phyloP scores from a whole-genome alignment of 805 yeast species.

The Phaffomyces thermotolerans region DNA sequence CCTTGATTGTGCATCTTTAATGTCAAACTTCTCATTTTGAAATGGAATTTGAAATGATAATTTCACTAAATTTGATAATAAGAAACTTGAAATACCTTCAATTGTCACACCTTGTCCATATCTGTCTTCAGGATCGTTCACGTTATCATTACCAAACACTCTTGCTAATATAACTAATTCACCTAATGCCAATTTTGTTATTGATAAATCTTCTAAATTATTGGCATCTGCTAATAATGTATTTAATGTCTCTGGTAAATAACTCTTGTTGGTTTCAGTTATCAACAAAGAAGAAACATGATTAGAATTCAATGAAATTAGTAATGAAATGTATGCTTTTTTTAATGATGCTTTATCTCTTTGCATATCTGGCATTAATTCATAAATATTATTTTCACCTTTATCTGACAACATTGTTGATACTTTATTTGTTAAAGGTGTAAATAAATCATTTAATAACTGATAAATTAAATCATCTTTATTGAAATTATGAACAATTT shows the following conservation, averaged over 20 bases:
- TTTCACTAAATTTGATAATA: conserved; percentile 61
- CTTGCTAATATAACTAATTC: conserved; percentile 57
- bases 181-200: conserved; percentile 62
- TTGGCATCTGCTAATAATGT: conserved; percentile 59
- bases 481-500: conserved; percentile 72
- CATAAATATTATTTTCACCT: conserved; percentile 32
- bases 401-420: conserved; percentile 41
- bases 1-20: conserved; percentile 75
- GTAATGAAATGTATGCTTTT: conserved; percentile 59
- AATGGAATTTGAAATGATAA: conserved; percentile 77
- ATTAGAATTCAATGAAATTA: conserved; percentile 67
- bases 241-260: conserved; percentile 53
- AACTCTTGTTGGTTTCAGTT: conserved; percentile 55
- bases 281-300: conserved; percentile 72
- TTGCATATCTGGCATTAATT: conserved; percentile 47
- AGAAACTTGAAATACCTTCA: conserved; percentile 64
- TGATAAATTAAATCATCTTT: conserved; percentile 62
- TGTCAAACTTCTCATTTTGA: conserved; percentile 54
- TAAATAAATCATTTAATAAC: conserved; percentile 61
- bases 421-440: conserved; percentile 67
- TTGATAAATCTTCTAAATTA: conserved; percentile 53
- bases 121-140: conserved; percentile 53
- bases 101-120: conserved; percentile 40
- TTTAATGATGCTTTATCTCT: conserved; percentile 63
- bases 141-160: conserved; percentile 62